Base-by-base conservation (phyloP, 2,329 filamentous ascomycete species). In the Ophiostoma quercus region DNA sequence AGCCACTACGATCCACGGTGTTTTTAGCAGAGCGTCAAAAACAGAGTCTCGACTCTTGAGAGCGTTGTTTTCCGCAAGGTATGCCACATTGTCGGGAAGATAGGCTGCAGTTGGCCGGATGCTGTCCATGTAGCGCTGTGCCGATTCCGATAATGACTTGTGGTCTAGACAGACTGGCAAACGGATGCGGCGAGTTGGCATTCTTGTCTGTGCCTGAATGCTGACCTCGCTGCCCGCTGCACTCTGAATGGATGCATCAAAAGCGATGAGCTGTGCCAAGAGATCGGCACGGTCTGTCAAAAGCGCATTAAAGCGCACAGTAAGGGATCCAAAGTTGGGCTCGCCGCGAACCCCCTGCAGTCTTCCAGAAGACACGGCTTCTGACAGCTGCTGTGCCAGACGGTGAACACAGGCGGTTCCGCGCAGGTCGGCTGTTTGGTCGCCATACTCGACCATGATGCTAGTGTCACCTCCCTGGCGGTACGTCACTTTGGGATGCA, bases 51-150 rank as follows among this genome's bases (percentile, higher is more conserved):
- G 60, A 25, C 29, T 34, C 60, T 19, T 32, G 29, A 63, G 60
- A 19, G 60, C 60, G 19, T 63, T 63, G 29, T 63, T 63, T 37
- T 63, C 60, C 9, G 60, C 60, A 25, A 63, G 60, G 22, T 63
- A 63, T 11, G 60, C 25, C 12, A 63, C 60, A 37, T 63, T 63
- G 25, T 63, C 60, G 60, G 60, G 60, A 16, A 63, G 60, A 37
- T 63, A 63, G 16, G 60, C 60, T 63, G 60, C 60, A 19, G 60
- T 63, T 25, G 60, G 60, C 60, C 60, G 60, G 29, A 63, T 63
- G 60, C 60, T 63, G 29, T 63, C 60, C 60, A 63, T 63, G 14
- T 63, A 63, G 16, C 60, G 25, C 32, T 63, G 60, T 37, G 32
- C 32, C 25, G 60, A 63, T n/a, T 9, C 60, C 29, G 60, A 32